phyloP scores from a whole-genome alignment of 805 yeast species.

The Yarrowia sp. region DNA sequence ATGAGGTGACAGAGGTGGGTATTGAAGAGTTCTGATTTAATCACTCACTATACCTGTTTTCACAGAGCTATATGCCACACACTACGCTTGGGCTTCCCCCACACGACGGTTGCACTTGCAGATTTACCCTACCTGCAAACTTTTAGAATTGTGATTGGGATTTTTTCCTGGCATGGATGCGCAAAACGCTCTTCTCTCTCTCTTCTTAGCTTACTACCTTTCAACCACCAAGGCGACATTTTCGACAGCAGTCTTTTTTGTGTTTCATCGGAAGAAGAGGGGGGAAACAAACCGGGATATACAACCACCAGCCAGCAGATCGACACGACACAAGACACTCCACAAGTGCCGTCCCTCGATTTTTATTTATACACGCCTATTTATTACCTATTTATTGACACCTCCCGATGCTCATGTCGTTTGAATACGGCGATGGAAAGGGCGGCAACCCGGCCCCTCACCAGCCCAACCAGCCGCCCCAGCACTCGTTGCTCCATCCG shows the following conservation, averaged over 20 bases:
- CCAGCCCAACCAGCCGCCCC: background rate
- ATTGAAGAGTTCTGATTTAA: too few relatives aligned
- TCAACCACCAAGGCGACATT: background rate
- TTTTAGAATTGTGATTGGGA: slow-evolving; percentile 8
- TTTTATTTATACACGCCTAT: slow-evolving; percentile 22
- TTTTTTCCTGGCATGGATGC: slow-evolving; percentile 1
- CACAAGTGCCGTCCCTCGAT: background rate
- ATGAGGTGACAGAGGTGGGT: background rate
- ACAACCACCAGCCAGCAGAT: background rate
- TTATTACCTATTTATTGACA: slow-evolving; percentile 23
- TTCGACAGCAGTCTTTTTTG: slow-evolving; percentile 18
- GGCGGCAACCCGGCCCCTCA: slow-evolving; percentile 3
- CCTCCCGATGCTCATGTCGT: slow-evolving; percentile 26
- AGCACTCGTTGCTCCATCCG: slow-evolving; percentile 23
- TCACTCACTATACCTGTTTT: too few relatives aligned
- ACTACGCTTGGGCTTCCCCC: background rate
- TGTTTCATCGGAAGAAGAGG: slow-evolving; percentile 27
- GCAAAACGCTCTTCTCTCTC: slow-evolving; percentile 9
- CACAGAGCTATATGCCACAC: too few relatives aligned
- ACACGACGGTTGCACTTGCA: slow-evolving; percentile 13
- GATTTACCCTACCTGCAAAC: slow-evolving; percentile 25
- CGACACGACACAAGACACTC: background rate
- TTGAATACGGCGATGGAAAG: slow-evolving; percentile 24
- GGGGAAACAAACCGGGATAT: slow-evolving; percentile 24
- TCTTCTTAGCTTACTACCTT: slow-evolving; percentile 11